A percentile compares a stretch with the other conserved stretches of the same genome.
Conservation (phyloP, 768 basidiomycete species). For the Suillus occidentalis region DNA sequence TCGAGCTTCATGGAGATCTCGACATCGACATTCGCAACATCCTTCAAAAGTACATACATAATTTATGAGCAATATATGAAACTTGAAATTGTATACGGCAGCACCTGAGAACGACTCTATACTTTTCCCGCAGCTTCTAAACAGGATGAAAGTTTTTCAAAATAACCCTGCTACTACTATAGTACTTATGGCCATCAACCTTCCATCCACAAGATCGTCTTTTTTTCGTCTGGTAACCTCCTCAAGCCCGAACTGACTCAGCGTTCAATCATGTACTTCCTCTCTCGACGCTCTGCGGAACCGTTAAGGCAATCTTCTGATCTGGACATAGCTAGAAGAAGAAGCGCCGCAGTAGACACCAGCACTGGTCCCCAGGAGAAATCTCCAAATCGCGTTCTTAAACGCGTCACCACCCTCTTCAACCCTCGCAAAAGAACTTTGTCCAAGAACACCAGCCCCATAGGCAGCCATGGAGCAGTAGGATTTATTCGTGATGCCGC, state of each 20-base stretch:
- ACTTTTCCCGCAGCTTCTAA: background rate
- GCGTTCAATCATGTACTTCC: slow-evolving; percentile 25
- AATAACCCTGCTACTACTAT: background rate
- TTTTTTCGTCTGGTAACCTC: background rate
- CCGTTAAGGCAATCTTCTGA: slow-evolving; percentile 16
- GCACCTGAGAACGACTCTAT: background rate
- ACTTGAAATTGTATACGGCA: background rate
- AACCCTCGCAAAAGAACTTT: slow-evolving; percentile 21
- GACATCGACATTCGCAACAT: background rate
- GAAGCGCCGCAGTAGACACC: slow-evolving; percentile 7
- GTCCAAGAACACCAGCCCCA: slow-evolving; percentile 14
- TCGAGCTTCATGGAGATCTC: background rate
- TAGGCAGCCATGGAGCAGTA: slow-evolving; percentile 12
- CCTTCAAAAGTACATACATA: background rate
- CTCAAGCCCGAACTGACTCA: background rate
- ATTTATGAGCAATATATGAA: background rate
- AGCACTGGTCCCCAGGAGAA: slow-evolving; percentile 16
- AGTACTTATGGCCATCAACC: background rate
- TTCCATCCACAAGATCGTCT: background rate
- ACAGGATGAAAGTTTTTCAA: background rate
- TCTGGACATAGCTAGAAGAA: slow-evolving; percentile 4
- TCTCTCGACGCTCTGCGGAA: slow-evolving; percentile 30
- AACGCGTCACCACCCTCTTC: slow-evolving; percentile 30
- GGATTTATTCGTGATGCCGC: slow-evolving; percentile 18
- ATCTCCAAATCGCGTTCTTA: slow-evolving; percentile 27